Conservation (phyloP, 78 protist species). For the Andalucia godoyi region DNA sequence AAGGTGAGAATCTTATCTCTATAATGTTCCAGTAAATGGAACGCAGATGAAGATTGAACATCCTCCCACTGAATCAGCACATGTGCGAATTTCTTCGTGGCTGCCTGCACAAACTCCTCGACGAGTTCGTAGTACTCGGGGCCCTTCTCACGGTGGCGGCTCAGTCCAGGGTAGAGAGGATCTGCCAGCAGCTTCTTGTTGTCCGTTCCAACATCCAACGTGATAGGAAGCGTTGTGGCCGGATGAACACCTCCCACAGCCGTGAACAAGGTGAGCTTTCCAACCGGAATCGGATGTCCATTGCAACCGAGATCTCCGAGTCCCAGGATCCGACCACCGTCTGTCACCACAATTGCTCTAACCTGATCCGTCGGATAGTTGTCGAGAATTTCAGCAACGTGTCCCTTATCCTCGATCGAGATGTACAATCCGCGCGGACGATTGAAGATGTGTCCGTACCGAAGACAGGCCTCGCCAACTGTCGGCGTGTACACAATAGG, state of each 20-base stretch:
- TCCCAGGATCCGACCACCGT: slow-evolving; percentile 93
- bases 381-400: slow-evolving; percentile 38
- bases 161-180: slow-evolving; percentile 79
- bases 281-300: slow-evolving; percentile 78
- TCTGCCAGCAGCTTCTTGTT: slow-evolving; percentile 54
- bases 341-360: slow-evolving; percentile 78
- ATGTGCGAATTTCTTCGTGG: slow-evolving; percentile 20
- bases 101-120: slow-evolving; percentile 80
- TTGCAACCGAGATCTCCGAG: slow-evolving; percentile 92
- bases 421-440: slow-evolving; percentile 71
- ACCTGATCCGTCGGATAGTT: slow-evolving; percentile 66
- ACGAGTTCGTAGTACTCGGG: slow-evolving; percentile 61
- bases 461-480: slow-evolving; percentile 4
- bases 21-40: slow-evolving; percentile 56
- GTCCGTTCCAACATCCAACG: slow-evolving; percentile 89
- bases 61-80: slow-evolving; percentile 89
- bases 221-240: slow-evolving; percentile 76
- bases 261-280: slow-evolving; percentile 78
- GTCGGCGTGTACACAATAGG: slow-evolving; percentile 89
- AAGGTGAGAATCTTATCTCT: slow-evolving; percentile 55
- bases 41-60: slow-evolving; percentile 57
- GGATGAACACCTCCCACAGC: slow-evolving; percentile 65
- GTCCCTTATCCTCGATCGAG: slow-evolving; percentile 57
- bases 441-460: neutral
- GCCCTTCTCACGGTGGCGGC: slow-evolving; percentile 41